Evolutionary conservation across 1,139 yeast species (phyloP), one percentile per base, ranked within the genome.

Genomic region (Eremothecium gossypii): DNA sequence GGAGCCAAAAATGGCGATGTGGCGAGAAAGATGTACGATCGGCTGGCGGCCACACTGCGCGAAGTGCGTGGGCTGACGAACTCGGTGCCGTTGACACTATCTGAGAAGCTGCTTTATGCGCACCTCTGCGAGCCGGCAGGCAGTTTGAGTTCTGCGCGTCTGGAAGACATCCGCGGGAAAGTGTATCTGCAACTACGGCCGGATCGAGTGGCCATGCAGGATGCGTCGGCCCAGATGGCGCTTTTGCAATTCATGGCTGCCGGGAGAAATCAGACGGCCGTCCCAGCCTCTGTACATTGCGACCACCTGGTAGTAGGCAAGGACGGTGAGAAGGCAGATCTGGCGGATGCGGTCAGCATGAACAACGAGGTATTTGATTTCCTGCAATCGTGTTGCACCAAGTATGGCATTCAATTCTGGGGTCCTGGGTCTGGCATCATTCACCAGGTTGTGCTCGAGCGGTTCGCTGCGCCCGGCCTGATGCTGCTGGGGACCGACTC

Each of bases 171-270:
- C 50, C 76, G 98, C 56, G 98, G 98, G 41, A 64, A 76, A 47
- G 77, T 84, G 46, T 91, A 91, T 63, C 75, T 91, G 61, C 91
- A 91, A 69, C 73, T 91, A 54, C 76, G 80, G 60, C 98, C 98
- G n/a, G 98, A 91, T 63, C 76, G 98, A 57, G 98, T 91, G 14
- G 98, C 98, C 23, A 89, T 89, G 96, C 98, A 91, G 69, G 98
- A 91, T 68, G 98, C 98, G 1, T 83, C 95, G 20, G 98, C 98
- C 2, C 98, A 91, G 67, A 91, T 89, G 84, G 98, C 98, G 2
- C 70, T 91, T 50, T 69, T 91, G 50, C 98, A 91, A 67, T 91
- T 91, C 66, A 89, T 91, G 94, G 86, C 97, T 27, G 84, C 96
- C 56, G 96, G 96, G 13, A 77, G 89, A 78, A 61, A 77, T 38